A percentile compares a stretch with the other conserved stretches of the same genome.
phyloP scores from a whole-genome alignment of 1,284 basidiomycete genomes.

The Calocybe gambosa region DNA sequence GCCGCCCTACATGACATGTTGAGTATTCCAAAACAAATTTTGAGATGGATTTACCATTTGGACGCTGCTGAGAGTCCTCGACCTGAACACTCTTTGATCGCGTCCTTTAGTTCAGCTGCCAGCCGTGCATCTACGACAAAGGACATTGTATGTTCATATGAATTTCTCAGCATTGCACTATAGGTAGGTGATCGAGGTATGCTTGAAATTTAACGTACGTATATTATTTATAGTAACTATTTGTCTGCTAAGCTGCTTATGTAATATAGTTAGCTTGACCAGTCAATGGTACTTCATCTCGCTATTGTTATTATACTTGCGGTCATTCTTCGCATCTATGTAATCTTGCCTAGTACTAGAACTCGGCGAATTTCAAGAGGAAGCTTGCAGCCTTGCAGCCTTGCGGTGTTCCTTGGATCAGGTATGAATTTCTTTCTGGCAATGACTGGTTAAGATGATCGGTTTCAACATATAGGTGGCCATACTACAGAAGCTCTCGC shows the following conservation, averaged over 20 bases:
- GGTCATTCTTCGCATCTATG: constrained; percentile 20
- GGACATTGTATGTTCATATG: constrained; percentile 14
- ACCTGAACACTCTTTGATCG: constrained; percentile 56
- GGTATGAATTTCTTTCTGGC: constrained; percentile 29
- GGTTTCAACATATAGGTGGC: constrained; percentile 59
- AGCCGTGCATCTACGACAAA: constrained; percentile 26
- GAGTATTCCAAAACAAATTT: background rate
- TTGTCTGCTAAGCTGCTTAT: too few species aligned
- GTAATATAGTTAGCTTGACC: too few species aligned
- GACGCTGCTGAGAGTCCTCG: constrained; percentile 55
- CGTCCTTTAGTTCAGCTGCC: constrained; percentile 41
- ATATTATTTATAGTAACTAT: too few species aligned
- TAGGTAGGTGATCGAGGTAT: too few species aligned
- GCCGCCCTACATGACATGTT: constrained; percentile 47
- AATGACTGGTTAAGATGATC: constrained; percentile 2
- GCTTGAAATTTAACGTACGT: too few species aligned
- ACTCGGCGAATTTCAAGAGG: constrained; percentile 1
- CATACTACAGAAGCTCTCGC: constrained; percentile 88
- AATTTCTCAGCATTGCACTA: too few species aligned
- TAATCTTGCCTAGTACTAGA: constrained; percentile 17
- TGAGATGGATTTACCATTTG: constrained; percentile 54
- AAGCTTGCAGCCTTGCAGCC: constrained; percentile 28
- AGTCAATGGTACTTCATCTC: too few species aligned
- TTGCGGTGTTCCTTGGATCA: constrained; percentile 62
- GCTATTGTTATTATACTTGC: background rate